A percentile compares a stretch with the other conserved stretches of the same genome.
phyloP scores from a whole-genome alignment of 305 asterid species.

The Andrographis paniculata region DNA sequence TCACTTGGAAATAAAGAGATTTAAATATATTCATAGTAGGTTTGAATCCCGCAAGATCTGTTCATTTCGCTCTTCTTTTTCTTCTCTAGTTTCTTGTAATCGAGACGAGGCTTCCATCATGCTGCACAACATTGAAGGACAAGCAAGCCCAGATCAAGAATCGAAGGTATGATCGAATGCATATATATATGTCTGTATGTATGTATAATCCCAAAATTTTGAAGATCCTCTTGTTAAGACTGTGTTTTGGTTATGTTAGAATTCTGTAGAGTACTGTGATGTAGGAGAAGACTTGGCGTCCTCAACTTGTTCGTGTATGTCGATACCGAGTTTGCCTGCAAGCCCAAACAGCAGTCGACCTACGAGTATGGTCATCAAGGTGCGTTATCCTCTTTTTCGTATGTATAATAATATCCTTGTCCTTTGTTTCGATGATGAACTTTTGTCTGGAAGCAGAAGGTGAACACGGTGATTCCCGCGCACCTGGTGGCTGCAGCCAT shows the following conservation, averaged over 20 bases:
- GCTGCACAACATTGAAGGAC: conserved; percentile 37
- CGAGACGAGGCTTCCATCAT: conserved; percentile 20
- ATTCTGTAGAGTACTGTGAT: conserved; percentile 26
- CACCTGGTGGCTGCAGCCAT: conserved; percentile 84
- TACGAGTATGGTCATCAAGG: conserved; percentile 76
- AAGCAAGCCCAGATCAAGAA: conserved; percentile 19
- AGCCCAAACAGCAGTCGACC: conserved; percentile 49
- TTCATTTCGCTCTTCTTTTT: no score
- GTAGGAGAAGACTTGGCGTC: conserved; percentile 21
- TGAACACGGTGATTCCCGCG: conserved; percentile 61
- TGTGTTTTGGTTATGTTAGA: conserved; percentile 17
- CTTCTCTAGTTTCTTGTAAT: no score
- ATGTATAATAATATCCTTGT: background rate
- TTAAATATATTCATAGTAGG: conserved; percentile 17
- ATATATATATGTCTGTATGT: background rate
- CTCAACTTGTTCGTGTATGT: conserved; percentile 25
- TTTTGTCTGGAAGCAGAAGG: conserved; percentile 34
- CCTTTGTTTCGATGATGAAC: background rate
- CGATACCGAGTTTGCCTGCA: no score
- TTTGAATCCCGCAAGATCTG: conserved; percentile 16
- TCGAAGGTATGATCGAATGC: conserved; percentile 43
- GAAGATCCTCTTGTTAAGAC: background rate
- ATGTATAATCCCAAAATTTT: background rate
- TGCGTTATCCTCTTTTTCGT: conserved; percentile 15
- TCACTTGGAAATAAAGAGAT: no score